Percentiles rank a stretch among this genome's conserved stretches.
These are phyloP conservation scores for Trichoderma koningii DNA, from an alignment of 2,329 filamentous ascomycete species.

Conservation along the genomic window DNA sequence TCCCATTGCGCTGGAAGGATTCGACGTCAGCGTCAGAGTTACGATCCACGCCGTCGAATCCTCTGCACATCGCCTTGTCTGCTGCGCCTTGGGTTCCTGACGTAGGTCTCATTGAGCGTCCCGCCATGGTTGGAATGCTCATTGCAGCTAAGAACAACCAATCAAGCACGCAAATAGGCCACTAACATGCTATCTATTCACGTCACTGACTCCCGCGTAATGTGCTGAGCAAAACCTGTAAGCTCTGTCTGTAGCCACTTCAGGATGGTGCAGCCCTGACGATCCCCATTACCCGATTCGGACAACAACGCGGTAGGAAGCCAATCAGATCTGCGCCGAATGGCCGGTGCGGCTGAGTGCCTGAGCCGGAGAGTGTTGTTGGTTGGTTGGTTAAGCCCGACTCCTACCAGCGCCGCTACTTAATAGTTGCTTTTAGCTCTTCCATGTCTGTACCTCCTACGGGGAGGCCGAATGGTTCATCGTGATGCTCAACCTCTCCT, in stretches of 20 bases:
- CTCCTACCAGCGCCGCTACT: no score
- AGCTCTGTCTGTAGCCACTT: neutral
- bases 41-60: neutral
- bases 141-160: neutral
- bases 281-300: conserved; percentile 4
- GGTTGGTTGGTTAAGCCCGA: no score
- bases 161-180: neutral
- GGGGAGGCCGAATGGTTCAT: neutral
- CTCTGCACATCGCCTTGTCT: neutral
- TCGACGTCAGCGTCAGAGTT: neutral
- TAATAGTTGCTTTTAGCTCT: no score
- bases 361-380: neutral
- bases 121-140: neutral
- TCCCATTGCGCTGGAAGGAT: neutral
- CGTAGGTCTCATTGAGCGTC: neutral
- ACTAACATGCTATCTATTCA: neutral
- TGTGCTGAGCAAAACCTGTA: neutral
- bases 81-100: neutral
- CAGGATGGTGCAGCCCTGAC: neutral
- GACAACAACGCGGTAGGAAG: conserved; percentile 8
- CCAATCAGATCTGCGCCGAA: neutral
- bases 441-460: neutral
- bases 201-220: neutral
- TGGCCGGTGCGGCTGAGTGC: neutral
- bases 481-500: neutral